Conservation (phyloP, 2,329 filamentous ascomycete genomes). For the Microsporum canis region DNA sequence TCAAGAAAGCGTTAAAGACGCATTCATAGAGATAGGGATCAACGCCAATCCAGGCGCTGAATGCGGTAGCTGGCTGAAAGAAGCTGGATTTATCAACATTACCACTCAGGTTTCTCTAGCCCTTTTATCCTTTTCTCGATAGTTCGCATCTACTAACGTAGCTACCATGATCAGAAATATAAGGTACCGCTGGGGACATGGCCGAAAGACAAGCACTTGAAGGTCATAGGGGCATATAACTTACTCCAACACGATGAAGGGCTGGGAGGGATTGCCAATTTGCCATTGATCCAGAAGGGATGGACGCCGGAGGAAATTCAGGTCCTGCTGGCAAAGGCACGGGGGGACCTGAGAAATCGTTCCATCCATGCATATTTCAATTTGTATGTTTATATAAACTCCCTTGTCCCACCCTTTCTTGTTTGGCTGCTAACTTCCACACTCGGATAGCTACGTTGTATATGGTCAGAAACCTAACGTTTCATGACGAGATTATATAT, state of each 20-base stretch:
- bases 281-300: slow-evolving; percentile 18
- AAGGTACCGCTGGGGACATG: slow-evolving; percentile 20
- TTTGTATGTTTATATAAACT: slow-evolving; percentile 16
- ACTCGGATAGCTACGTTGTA: slow-evolving; percentile 12
- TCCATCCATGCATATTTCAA: slow-evolving; percentile 24
- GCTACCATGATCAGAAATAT: neutral
- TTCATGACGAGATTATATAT: neutral
- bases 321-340: slow-evolving; percentile 23
- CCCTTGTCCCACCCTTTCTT: neutral
- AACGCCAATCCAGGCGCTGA: slow-evolving; percentile 6
- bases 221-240: slow-evolving; percentile 19
- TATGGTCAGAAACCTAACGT: slow-evolving; percentile 12
- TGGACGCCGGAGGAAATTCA: slow-evolving; percentile 23
- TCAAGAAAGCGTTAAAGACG: neutral
- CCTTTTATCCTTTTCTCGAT: slow-evolving; percentile 1
- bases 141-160: neutral
- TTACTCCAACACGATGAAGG: slow-evolving; percentile 19
- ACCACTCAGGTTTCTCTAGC: slow-evolving; percentile 11
- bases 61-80: slow-evolving; percentile 16
- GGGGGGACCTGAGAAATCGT: slow-evolving; percentile 24
- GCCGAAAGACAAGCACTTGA: slow-evolving; percentile 21
- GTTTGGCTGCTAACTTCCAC: neutral
- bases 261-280: slow-evolving; percentile 22
- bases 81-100: slow-evolving; percentile 21
- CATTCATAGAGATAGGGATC: slow-evolving; percentile 5